Conservation (phyloP, 208 protist species). For the Trypanosoma lewisi region DNA sequence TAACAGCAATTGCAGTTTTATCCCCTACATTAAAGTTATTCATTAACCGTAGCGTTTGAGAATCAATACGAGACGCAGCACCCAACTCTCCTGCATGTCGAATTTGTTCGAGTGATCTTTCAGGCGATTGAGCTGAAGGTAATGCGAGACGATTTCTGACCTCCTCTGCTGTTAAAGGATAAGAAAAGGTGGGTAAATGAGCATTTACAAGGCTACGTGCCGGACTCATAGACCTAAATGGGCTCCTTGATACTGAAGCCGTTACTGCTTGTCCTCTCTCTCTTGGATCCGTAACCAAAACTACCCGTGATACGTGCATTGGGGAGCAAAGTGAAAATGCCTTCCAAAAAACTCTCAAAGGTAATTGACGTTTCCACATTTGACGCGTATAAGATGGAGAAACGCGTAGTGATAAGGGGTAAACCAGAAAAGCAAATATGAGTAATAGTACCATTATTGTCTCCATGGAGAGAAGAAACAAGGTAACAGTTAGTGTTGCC, state of each 20-base stretch:
- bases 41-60: neutral
- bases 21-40: neutral
- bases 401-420: conserved; percentile 51
- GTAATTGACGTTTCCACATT: conserved; percentile 12
- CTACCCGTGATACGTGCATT: conserved; percentile 39
- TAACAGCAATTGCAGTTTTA: neutral
- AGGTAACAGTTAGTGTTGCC: conserved; percentile 20
- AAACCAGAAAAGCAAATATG: conserved; percentile 35
- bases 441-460: conserved; percentile 37
- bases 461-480: conserved; percentile 49
- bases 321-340: conserved; percentile 23
- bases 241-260: neutral
- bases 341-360: conserved; percentile 19
- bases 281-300: conserved; percentile 19
- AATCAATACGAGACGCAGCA: neutral
- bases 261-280: neutral
- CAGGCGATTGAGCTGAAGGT: neutral
- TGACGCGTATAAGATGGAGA: conserved; percentile 26
- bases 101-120: neutral
- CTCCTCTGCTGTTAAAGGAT: neutral
- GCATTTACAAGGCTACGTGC: neutral
- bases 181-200: neutral
- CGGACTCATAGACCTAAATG: conserved; percentile 20
- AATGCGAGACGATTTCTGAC: neutral
- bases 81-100: neutral